A percentile compares a stretch with the other conserved stretches of the same genome.
Evolutionary conservation across 176 grass and related monocot genomes (phyloP).

Genomic region (Alopecurus myosuroides): DNA sequence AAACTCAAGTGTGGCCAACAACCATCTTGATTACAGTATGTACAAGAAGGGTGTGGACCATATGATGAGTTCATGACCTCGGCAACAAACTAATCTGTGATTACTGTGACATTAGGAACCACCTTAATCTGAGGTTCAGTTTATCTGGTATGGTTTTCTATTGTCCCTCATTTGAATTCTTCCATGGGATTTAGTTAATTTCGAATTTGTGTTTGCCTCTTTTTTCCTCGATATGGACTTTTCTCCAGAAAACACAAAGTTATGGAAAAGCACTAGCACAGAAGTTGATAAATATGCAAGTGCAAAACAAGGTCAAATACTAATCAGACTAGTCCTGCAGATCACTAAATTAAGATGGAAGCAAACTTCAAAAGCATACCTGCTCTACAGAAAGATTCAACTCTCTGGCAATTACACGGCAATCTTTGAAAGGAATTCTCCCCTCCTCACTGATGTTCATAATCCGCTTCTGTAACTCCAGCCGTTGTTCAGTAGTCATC

Average conservation of each 20-base stretch:
- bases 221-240: not conserved
- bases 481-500: constrained; percentile 80
- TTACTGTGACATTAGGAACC: not conserved
- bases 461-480: constrained; percentile 60
- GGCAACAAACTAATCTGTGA: not conserved
- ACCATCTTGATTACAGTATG: not conserved
- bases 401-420: constrained; percentile 81
- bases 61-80: not conserved
- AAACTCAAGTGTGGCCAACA: not conserved
- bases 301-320: not conserved
- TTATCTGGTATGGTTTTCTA: not conserved
- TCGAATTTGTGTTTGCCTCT: not conserved
- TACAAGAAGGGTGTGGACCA: not conserved
- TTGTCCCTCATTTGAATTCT: not conserved
- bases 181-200: not conserved
- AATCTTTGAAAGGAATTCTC: constrained; percentile 80
- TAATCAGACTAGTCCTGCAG: not conserved
- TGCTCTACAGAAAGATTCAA: constrained; percentile 88
- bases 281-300: not conserved
- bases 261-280: not conserved
- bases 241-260: not conserved
- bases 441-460: constrained; percentile 42
- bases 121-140: constrained; percentile 1
- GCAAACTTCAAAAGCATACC: constrained; percentile 33
- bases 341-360: constrained; percentile 12